phyloP scores from a whole-genome alignment of 2,329 filamentous ascomycete species.

The Talaromyces sp. region DNA sequence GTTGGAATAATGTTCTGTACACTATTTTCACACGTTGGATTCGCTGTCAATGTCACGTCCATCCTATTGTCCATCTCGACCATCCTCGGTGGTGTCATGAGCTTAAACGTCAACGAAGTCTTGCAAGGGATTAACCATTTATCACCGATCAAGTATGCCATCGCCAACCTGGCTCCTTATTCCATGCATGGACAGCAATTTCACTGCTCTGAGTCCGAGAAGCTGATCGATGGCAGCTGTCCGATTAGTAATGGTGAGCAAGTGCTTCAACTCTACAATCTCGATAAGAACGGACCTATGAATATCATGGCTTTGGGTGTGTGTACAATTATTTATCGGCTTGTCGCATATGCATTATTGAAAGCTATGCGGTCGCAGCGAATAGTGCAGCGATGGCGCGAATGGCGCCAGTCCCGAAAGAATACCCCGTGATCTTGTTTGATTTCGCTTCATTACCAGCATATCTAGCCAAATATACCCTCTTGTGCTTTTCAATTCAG shows the following conservation, averaged over 20 bases:
- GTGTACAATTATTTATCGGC: slow-evolving; percentile 66
- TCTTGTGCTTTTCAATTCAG: too few relatives aligned
- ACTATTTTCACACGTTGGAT: slow-evolving; percentile 72
- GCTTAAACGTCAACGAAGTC: slow-evolving; percentile 67
- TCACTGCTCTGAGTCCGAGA: slow-evolving; percentile 64
- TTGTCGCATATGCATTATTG: slow-evolving; percentile 51
- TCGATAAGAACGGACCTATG: slow-evolving; percentile 63
- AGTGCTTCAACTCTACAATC: slow-evolving; percentile 67
- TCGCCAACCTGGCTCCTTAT: slow-evolving; percentile 68
- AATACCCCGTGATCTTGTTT: slow-evolving; percentile 1
- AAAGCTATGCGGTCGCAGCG: slow-evolving; percentile 31
- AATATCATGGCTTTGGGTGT: slow-evolving; percentile 67
- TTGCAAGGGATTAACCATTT: slow-evolving; percentile 72
- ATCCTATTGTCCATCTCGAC: slow-evolving; percentile 71
- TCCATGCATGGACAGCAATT: slow-evolving; percentile 64
- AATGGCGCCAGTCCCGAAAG: slow-evolving; percentile 20
- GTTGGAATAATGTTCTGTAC: slow-evolving; percentile 81
- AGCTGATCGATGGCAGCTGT: slow-evolving; percentile 63
- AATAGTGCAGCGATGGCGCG: slow-evolving; percentile 24
- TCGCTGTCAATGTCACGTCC: slow-evolving; percentile 73
- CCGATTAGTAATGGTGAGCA: slow-evolving; percentile 68
- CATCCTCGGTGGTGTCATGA: slow-evolving; percentile 71
- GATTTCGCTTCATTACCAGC: not conserved
- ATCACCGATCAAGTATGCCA: slow-evolving; percentile 69
- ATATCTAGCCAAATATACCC: too few relatives aligned